phyloP scores from a whole-genome alignment of 78 protist genomes.

The Trichosphaerium sp. region DNA sequence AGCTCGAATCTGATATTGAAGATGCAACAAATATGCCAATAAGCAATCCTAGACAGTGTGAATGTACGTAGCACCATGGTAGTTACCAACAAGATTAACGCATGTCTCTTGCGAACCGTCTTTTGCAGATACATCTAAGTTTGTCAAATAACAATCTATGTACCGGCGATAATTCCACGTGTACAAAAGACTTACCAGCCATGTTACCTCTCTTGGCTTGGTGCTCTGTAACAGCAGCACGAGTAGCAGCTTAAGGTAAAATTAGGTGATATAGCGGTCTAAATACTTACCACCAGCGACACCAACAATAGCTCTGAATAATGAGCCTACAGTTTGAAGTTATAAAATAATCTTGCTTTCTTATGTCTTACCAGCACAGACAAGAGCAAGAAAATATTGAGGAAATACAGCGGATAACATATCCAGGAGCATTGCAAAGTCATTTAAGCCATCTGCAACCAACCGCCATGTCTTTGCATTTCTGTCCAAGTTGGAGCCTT shows the following conservation, averaged over 20 bases:
- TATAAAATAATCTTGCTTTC: too few relatives aligned
- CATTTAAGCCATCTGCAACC: conserved; percentile 38
- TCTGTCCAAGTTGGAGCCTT: conserved; percentile 29
- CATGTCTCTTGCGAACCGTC: conserved; percentile 60
- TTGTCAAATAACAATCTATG: too few relatives aligned
- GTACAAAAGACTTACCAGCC: too few relatives aligned
- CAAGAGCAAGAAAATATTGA: neutral
- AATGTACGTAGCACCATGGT: too few relatives aligned
- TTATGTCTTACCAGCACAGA: too few relatives aligned
- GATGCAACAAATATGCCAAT: too few relatives aligned
- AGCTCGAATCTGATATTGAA: too few relatives aligned
- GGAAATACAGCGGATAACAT: conserved; percentile 16
- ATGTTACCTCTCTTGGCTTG: conserved; percentile 36
- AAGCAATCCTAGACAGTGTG: too few relatives aligned
- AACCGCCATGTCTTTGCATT: conserved; percentile 47
- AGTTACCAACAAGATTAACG: too few relatives aligned
- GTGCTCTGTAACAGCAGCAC: conserved; percentile 32
- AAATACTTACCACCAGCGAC: conserved; percentile 58
- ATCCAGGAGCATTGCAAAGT: conserved; percentile 49
- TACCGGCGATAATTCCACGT: too few relatives aligned
- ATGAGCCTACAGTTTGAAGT: conserved; percentile 5
- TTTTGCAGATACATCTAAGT: conserved; percentile 55
- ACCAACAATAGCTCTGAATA: conserved; percentile 28
- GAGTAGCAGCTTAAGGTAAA: too few relatives aligned
- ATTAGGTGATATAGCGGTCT: too few relatives aligned